Evolutionary conservation across 2,329 filamentous ascomycete species (phyloP), one percentile per base, ranked within the genome.

Genomic region (Trichocomaceae sp.): DNA sequence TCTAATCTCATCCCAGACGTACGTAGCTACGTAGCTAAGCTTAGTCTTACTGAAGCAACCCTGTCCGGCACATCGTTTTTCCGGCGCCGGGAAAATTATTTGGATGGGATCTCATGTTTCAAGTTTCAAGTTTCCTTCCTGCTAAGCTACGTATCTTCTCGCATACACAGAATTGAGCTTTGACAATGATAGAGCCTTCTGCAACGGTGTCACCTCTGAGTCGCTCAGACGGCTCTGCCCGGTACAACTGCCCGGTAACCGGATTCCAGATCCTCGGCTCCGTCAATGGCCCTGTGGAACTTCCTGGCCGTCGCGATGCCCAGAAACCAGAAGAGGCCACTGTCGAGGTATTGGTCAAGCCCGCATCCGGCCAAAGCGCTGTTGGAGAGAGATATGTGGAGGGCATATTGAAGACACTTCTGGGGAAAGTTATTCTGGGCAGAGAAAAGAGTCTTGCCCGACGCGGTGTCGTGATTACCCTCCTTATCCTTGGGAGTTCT

Each of bases 231-330:
- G 72, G 72, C 31, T 74, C 72, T 22, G 69, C 72, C 20, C 66
- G 67, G 44, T 74, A 73, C 60, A 69, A 66, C 60, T 74, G 71
- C 47, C 70, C 70, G 15, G 62, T 64, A 9, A 72, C 69, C 4
- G 88, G 90, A 48, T 95, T 90, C 72, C 86, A 85, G 45, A 81
- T 97, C 60, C 82, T 95, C 52, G 88, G 87, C 54, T 86, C 89
- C 13, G 90, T 95, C 61, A 97, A 96, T 72, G 93, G 92, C 0
- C 93, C 93, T 15, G 83, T 97, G 62, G 93, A 99, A 75, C 89
- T 92, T 15, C 84, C 71, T 13, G 71, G 85, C 63, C 83, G 91
- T 64, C 84, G 89, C 64, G 92, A 99, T 68, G 66, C 71, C 22
- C 90, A 97, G 70, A 83, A 93, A 61, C 87, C 93, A 7, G 91